Base-by-base conservation (phyloP, 2,329 filamentous ascomycete species). In the Orbilia brochopaga region DNA sequence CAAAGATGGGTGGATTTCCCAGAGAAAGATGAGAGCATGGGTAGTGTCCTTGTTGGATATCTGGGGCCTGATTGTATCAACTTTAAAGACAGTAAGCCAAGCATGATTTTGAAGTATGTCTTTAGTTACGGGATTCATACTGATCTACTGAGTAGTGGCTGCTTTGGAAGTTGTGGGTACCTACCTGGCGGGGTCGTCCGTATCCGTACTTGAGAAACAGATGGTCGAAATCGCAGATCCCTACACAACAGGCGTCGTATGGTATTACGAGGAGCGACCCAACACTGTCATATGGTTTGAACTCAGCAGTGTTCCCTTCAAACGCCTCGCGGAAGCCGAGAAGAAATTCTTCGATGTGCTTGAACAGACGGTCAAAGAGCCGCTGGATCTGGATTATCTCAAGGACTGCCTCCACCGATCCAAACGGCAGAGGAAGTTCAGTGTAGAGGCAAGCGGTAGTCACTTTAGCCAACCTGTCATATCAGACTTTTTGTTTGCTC, bases 1-100 rank as follows among this genome's bases (percentile, higher is more conserved):
- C 80, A 96, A 11, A 86, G 93, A 75, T 91, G 85, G 0, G 88
- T 96, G 27, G 88, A 96, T 74, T 99, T 99, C 76, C 94, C 94
- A 0, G 94, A 99, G 78, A 93, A 97, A 77, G 94, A 99, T 75
- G 94, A 99, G 78, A 93, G 91, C 0, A 90, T 88, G 63, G 94
- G 94, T 40, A 93, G 97, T 78, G 87, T 97, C 55, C 82, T 91
- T 54, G 87, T 97, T 19, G 89, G 86, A 0, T 96, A 95, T 80
- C 87, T 97, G 62, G 94, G 94, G 0, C 94, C 94, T 0, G 84
- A 88, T 76, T 92, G 89, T 79, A 89, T 85, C 59, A 87, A 97
- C 75, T 79, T 85, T 1, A 78, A 90, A 23, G 82, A 85, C 44
- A 85, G 81, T 83, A 76, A 75, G 81, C 35, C n/a, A 10, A 17